These are phyloP conservation scores for Hymenoscyphus linearis DNA, from an alignment of 2,329 filamentous ascomycete species.

Conservation along the genomic window DNA sequence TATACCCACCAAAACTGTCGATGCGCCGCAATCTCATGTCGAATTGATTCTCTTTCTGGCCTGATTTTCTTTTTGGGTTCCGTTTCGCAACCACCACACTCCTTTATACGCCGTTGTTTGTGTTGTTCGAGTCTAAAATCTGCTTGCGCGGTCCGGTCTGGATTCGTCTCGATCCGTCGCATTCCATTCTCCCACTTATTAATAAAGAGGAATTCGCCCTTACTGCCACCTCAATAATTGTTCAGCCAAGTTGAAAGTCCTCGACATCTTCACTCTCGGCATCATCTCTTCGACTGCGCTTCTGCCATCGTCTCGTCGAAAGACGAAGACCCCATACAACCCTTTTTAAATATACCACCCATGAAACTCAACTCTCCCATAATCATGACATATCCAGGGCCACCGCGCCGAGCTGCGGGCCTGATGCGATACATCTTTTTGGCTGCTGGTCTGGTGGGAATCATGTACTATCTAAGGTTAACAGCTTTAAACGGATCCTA, in stretches of 20 bases:
- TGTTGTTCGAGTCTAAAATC: background rate
- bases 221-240: background rate
- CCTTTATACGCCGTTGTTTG: slow-evolving; percentile 1
- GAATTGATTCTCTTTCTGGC: background rate
- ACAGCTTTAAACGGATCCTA: background rate
- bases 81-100: slow-evolving; percentile 4
- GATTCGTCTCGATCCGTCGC: background rate
- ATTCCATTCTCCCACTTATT: background rate
- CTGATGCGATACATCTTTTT: slow-evolving; percentile 21
- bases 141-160: background rate
- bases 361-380: slow-evolving; percentile 19
- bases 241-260: background rate
- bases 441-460: slow-evolving; percentile 13
- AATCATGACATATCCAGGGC: slow-evolving; percentile 26
- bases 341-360: background rate
- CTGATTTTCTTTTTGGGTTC: background rate
- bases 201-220: background rate
- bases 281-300: background rate
- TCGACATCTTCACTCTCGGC: background rate
- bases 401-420: slow-evolving; percentile 26
- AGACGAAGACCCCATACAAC: background rate
- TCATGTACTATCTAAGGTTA: slow-evolving; percentile 15
- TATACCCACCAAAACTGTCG: background rate
- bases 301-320: background rate
- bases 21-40: background rate